Evolutionary conservation across 1,284 basidiomycete species (phyloP), one percentile per base, ranked within the genome.

Genomic region (Tremellales sp.): DNA sequence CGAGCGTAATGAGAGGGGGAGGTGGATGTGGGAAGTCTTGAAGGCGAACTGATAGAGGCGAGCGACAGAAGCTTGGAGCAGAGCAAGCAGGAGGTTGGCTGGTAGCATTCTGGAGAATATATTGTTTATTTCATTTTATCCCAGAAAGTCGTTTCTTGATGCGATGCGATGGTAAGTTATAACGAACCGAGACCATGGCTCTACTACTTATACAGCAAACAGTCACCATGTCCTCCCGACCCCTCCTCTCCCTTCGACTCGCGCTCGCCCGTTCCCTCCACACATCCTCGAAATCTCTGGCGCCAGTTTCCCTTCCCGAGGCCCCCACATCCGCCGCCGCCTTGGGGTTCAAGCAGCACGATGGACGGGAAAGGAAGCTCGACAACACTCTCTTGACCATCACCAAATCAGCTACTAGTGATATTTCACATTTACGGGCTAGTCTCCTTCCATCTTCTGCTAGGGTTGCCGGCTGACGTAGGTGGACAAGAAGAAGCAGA

Each of bases 121-220:
- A 50, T 48, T 36, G 48, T 35, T 21, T 16, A 41, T 48, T 56
- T 3, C 47, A 45, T 43, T 60, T 60, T 51, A 53, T 60, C 58
- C 58, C 51, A 57, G 21, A 54, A 50, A 46, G 44, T 55, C 40
- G 16, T 8, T 28, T 18, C 19, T 27, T 22, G 22, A 36, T 8
- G 22, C 34, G 14, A 36, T 21, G n/a, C n/a, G n/a, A n/a, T n/a
- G n/a, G n/a, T n/a, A n/a, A n/a, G 14, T 10, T 19, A 13, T 16
- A 10, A 10, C 34, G 9, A 10, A 10, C n/a, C 9, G n/a, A 10
- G 22, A 19, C n/a, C n/a, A 36, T 21, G 22, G n/a, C 34, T 16
- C 21, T 22, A 28, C 14, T 10, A n/a, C 40, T n/a, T 16, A 42
- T 27, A 28, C 12, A 8, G 6, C 40, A 27, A 31, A n/a, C 6